Conservation (phyloP, 805 yeast species). For the Pichia scutulata region DNA sequence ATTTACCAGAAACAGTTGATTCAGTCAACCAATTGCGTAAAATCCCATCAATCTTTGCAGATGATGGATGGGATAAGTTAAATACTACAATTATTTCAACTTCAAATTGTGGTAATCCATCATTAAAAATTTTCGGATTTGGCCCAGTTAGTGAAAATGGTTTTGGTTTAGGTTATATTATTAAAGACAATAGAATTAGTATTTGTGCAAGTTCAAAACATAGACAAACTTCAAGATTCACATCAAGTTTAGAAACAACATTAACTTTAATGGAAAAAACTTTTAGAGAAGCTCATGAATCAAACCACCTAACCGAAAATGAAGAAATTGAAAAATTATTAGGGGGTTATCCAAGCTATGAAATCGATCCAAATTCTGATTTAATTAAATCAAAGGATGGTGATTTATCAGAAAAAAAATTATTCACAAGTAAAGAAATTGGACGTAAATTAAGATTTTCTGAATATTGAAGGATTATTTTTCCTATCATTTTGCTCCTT, state of each 20-base stretch:
- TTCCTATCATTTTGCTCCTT: neutral
- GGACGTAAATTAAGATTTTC: constrained; percentile 58
- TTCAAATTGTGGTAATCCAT: constrained; percentile 89
- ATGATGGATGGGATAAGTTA: constrained; percentile 79
- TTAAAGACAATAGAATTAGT: constrained; percentile 70
- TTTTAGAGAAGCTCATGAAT: constrained; percentile 28
- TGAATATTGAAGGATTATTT: constrained; percentile 37
- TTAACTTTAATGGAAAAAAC: constrained; percentile 50
- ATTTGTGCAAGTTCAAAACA: constrained; percentile 82
- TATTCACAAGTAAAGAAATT: constrained; percentile 39
- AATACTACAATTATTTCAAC: constrained; percentile 77
- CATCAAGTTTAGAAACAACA: constrained; percentile 58
- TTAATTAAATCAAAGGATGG: constrained; percentile 45
- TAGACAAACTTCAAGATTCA: constrained; percentile 76
- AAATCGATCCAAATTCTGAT: constrained; percentile 48
- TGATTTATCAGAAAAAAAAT: constrained; percentile 4
- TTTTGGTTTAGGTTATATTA: constrained; percentile 87
- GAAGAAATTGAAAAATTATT: constrained; percentile 34
- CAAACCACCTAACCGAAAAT: constrained; percentile 7
- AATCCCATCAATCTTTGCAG: constrained; percentile 73
- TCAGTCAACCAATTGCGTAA: constrained; percentile 23
- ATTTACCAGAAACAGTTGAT: constrained; percentile 19
- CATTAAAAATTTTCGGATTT: constrained; percentile 79
- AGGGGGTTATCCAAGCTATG: constrained; percentile 87
- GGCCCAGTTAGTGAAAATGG: constrained; percentile 90